phyloP scores from a whole-genome alignment of 2,329 filamentous ascomycete species.

The Aspergillus niger region DNA sequence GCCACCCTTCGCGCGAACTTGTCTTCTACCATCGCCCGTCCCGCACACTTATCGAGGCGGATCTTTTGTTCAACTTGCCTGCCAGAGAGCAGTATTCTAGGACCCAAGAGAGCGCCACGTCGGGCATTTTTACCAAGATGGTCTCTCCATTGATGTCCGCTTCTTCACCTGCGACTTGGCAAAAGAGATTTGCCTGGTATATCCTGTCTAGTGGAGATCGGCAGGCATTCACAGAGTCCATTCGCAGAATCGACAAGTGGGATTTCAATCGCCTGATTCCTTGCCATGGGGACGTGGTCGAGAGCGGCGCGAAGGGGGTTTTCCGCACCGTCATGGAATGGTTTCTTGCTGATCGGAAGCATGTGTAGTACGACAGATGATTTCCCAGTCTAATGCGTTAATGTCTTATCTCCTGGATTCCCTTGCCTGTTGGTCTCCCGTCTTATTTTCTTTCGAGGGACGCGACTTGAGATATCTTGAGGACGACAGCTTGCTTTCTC shows the following conservation, averaged over 20 bases:
- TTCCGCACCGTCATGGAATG: conserved; percentile 80
- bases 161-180: conserved; percentile 65
- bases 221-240: conserved; percentile 67
- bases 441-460: not conserved
- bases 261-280: conserved; percentile 84
- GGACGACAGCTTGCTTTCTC: not conserved
- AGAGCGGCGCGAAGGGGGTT: conserved; percentile 70
- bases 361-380: not conserved
- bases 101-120: conserved; percentile 55
- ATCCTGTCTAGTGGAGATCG: conserved; percentile 63
- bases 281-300: conserved; percentile 90
- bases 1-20: conserved; percentile 81
- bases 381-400: not conserved
- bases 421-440: not conserved
- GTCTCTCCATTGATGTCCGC: conserved; percentile 59
- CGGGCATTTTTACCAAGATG: conserved; percentile 63
- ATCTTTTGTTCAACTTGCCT: conserved; percentile 89
- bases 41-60: conserved; percentile 79
- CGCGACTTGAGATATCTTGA: not conserved
- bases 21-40: conserved; percentile 83
- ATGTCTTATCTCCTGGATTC: not conserved
- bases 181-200: conserved; percentile 85
- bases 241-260: conserved; percentile 72
- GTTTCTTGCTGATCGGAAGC: conserved; percentile 61
- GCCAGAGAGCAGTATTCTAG: conserved; percentile 78